Conservation (phyloP, 2,329 filamentous ascomycete species). For the Hymenoscyphus occultus region DNA sequence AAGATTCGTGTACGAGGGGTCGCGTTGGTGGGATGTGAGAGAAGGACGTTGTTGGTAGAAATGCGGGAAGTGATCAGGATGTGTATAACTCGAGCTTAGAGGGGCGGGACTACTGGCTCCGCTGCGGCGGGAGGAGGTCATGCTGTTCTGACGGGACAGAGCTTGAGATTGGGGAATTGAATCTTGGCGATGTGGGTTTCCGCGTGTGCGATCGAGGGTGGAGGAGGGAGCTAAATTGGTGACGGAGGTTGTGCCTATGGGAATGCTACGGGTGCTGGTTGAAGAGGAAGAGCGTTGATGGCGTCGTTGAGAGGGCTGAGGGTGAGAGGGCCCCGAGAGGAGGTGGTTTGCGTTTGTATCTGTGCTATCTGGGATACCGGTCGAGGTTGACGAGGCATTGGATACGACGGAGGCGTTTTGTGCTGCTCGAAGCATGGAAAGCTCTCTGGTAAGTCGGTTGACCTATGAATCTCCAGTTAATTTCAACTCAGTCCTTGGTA, state of each 20-base stretch:
- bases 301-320: constrained; percentile 52
- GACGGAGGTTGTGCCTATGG: constrained; percentile 41
- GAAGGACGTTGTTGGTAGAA: constrained; percentile 31
- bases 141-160: constrained; percentile 36
- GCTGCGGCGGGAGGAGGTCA: constrained; percentile 29
- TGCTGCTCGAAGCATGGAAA: constrained; percentile 73
- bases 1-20: constrained; percentile 27
- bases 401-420: constrained; percentile 66
- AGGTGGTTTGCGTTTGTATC: constrained; percentile 51
- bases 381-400: constrained; percentile 61
- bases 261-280: constrained; percentile 52
- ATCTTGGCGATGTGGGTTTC: constrained; percentile 25
- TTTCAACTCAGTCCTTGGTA: background rate
- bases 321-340: constrained; percentile 56
- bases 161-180: constrained; percentile 29
- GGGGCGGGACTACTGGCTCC: constrained; percentile 34
- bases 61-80: constrained; percentile 33
- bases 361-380: constrained; percentile 48
- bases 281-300: constrained; percentile 54
- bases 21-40: constrained; percentile 26
- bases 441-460: constrained; percentile 87
- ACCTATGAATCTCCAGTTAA: constrained; percentile 52
- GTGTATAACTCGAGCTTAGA: constrained; percentile 29
- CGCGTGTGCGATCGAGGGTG: constrained; percentile 30
- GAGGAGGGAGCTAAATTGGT: constrained; percentile 46